These are phyloP conservation scores for Floccularia luteovirens DNA, from an alignment of 768 basidiomycete genomes.

Conservation along the genomic window DNA sequence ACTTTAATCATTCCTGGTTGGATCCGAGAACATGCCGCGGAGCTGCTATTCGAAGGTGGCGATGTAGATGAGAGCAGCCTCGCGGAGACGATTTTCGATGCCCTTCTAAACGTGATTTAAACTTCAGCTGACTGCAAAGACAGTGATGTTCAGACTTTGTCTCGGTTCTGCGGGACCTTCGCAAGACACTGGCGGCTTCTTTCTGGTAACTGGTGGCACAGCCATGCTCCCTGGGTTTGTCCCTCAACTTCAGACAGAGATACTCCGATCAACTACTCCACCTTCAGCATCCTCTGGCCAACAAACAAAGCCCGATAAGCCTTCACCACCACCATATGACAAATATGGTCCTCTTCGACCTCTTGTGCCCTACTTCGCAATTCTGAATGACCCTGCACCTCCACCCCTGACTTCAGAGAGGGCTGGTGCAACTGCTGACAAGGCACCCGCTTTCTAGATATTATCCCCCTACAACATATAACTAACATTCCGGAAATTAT, in stretches of 20 bases:
- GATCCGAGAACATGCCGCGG: constrained; percentile 87
- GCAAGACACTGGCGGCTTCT: constrained; percentile 74
- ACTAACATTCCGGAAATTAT: no score
- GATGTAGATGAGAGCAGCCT: constrained; percentile 84
- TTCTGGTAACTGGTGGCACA: constrained; percentile 85
- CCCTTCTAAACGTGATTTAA: constrained; percentile 63
- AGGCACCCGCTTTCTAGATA: constrained; percentile 88
- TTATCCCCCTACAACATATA: no score
- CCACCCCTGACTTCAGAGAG: constrained; percentile 39
- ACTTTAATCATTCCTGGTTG: constrained; percentile 89
- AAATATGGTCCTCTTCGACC: constrained; percentile 70
- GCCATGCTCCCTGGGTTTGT: constrained; percentile 91
- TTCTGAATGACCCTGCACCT: constrained; percentile 79
- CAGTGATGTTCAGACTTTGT: constrained; percentile 6
- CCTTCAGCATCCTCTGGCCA: constrained; percentile 21
- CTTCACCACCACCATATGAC: constrained; percentile 50
- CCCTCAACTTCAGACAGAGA: constrained; percentile 71
- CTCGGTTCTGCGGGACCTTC: constrained; percentile 88
- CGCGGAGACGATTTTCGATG: constrained; percentile 74
- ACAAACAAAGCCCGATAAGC: constrained; percentile 26
- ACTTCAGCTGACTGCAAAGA: background rate
- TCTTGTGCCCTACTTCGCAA: constrained; percentile 65
- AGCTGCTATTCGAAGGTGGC: constrained; percentile 84
- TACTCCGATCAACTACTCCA: constrained; percentile 48
- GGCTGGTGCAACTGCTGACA: constrained; percentile 61